phyloP scores from a whole-genome alignment of 2,329 filamentous ascomycete species.

The Coniochaeta sp. region DNA sequence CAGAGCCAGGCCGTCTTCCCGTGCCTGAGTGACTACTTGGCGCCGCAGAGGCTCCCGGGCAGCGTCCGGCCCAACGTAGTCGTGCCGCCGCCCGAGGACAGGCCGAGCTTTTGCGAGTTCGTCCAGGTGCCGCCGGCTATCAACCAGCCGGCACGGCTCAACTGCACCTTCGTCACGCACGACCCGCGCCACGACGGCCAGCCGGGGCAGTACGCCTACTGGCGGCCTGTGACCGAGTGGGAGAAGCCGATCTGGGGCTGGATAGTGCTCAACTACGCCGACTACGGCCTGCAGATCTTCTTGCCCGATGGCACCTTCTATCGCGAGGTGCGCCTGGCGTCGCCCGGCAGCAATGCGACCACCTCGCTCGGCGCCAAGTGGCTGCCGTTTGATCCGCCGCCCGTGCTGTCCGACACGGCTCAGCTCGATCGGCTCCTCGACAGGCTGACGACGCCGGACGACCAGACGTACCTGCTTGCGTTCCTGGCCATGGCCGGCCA shows the following conservation, averaged over 20 bases:
- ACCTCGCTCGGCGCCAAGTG: slow-evolving; percentile 16
- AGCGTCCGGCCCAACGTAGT: slow-evolving; percentile 16
- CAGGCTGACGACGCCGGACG: slow-evolving; percentile 13
- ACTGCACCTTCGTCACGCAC: slow-evolving; percentile 22
- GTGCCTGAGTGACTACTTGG: slow-evolving; percentile 26
- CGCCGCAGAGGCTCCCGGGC: slow-evolving; percentile 17
- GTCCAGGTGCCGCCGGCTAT: slow-evolving; percentile 32
- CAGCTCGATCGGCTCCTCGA: slow-evolving; percentile 18
- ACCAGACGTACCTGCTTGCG: slow-evolving; percentile 27
- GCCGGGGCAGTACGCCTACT: slow-evolving; percentile 2
- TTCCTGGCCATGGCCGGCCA: slow-evolving; percentile 29
- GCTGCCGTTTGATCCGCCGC: slow-evolving; percentile 22
- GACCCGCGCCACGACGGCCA: neutral
- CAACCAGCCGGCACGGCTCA: slow-evolving; percentile 29
- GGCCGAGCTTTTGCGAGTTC: slow-evolving; percentile 21
- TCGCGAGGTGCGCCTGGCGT: slow-evolving; percentile 29
- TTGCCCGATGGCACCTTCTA: slow-evolving; percentile 31
- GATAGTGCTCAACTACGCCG: slow-evolving; percentile 32
- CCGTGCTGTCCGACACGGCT: neutral
- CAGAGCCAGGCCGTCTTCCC: slow-evolving; percentile 17
- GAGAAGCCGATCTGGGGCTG: slow-evolving; percentile 34
- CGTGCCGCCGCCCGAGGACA: slow-evolving; percentile 4
- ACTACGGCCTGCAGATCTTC: slow-evolving; percentile 35
- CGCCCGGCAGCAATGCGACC: slow-evolving; percentile 13
- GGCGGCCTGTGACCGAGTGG: slow-evolving; percentile 22